A percentile compares a stretch with the other conserved stretches of the same genome.
These are phyloP conservation scores for cucumber (Cucumis sativus) DNA, from an alignment of 306 rosid species.

Conservation along the genomic window Cucumber_9930_V3 NC_026658.2:747001-747500, in stretches of 20 bases:
- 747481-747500: conserved; percentile 88
- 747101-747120: conserved; percentile 95
- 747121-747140: conserved; percentile 92
- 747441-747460: conserved; percentile 86
- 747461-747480: conserved; percentile 87
- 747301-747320: conserved; percentile 80
- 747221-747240: conserved; percentile 96
- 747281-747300: conserved; percentile 87
- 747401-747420: conserved; percentile 90
- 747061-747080: conserved; percentile 97
- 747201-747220: conserved; percentile 94
- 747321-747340: conserved; percentile 97
- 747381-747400: conserved; percentile 95
- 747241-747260: conserved; percentile 95
- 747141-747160: conserved; percentile 75
- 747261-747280: conserved; percentile 92
- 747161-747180: conserved; percentile 65
- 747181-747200: conserved; percentile 96
- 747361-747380: conserved; percentile 98
- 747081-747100: conserved; percentile 99
- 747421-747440: conserved; percentile 97
- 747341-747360: conserved; percentile 98
- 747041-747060: conserved; percentile 92
- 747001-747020: conserved; percentile 99
- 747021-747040: conserved; percentile 97